Base-by-base conservation (phyloP, 768 basidiomycete species). In the Lanmaoa rubissima region DNA sequence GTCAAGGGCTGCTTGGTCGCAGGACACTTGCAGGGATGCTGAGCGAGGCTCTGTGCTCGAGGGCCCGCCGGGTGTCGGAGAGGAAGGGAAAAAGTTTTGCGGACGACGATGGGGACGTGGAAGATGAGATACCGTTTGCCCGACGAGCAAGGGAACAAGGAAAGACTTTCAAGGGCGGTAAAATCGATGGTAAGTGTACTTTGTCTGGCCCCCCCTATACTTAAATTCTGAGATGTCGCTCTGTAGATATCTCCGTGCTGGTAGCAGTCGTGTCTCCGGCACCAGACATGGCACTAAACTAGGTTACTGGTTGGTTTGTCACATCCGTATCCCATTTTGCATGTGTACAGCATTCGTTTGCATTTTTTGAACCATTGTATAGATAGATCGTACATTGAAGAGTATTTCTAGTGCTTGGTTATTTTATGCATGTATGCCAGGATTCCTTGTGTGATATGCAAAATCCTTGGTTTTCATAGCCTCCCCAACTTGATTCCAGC, bases 21-120 rank as follows among this genome's bases (percentile, higher is more conserved):
- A 76, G 77, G 60, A 79, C 85, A 10, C 77, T 89, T 34, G 86
- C 87, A 2, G 81, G 79, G 19, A 86, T 85, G 83, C 77, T 90
- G 44, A 85, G 83, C 56, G 89, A 93, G 72, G 92, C 90, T 1
- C 72, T 94, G 24, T 93, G 91, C 62, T 88, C 86, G 44, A 82
- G 90, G 19, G 91, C 92, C 0, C 78, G 86, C 57, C 72, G 81
- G 24, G 87, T 90, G 5, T 84, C 86, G 16, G 86, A 88, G 67
- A 74, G 78, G 52, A 67, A 71, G 31, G 65, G 65, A 8, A 67
- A 57, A 49, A 59, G 26, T 28, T 66, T 55, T 28, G 47, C 45
- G 7, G 70, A 63, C 44, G 74, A 63, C 4, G 62, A 61, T 10
- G 69, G 52, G 11, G 73, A 61, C 0, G 73, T 68, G 50, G 73